Base-by-base conservation (phyloP, 1,284 basidiomycete genomes). In the Blastosporella zonata region DNA sequence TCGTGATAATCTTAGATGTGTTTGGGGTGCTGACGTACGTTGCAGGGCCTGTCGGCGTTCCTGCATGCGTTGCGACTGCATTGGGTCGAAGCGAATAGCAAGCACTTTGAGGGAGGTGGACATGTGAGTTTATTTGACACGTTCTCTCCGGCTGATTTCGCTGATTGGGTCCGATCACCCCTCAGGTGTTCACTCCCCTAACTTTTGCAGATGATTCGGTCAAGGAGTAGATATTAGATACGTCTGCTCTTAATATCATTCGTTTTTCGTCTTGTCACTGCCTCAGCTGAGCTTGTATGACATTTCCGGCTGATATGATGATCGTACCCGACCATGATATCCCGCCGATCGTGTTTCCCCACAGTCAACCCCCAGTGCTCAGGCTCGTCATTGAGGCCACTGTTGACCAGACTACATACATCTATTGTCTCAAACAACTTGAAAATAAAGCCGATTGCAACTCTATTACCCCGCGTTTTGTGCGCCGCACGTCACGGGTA, bases 41-140 rank as follows among this genome's bases (percentile, higher is more conserved):
- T 27, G 37, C 58, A 92, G 88, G 94, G 94, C 56, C 75, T 97
- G 43, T 93, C 90, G 54, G 94, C 93, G 35, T 97, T 98, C 74
- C 70, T 99, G 62, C 96, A 99, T 68, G 95, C 96, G 6, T 79
- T 99, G 55, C 88, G 97, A 68, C 78, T 99, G 59, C 95, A 97
- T 69, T 98, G 96, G 94, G 95, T 97, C 56, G 95, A 98, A 70
- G 90, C 87, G 43, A 95, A 95, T 73, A 93, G 93, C 72, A 98
- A 98, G 78, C 93, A 95, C 67, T 97, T 91, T 70, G 84, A 89
- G 70, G 94, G 92, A 31, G 87, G 81, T 52, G 93, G 94, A 62
- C 85, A 93, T 76, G 86, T 89, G 70, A 65, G 85, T 84, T 42
- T 50, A 55, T 47, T 55, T 51, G 35, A 53, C 51, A 61, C 50